phyloP scores from a whole-genome alignment of 2,329 filamentous ascomycete genomes.

The Diplodia sapinea region DNA sequence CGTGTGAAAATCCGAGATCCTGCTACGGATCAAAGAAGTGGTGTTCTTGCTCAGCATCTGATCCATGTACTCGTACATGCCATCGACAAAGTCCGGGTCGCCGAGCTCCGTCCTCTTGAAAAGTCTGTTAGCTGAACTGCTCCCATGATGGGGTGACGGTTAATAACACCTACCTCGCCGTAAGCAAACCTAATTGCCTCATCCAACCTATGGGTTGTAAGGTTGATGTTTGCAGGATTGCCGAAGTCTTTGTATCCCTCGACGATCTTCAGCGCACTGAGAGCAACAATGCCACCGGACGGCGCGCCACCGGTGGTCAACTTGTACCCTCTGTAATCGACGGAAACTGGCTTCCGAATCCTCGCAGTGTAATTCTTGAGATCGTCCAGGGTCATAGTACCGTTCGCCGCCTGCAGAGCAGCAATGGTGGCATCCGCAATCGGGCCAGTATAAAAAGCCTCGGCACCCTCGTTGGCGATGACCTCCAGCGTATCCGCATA shows the following conservation, averaged over 20 bases:
- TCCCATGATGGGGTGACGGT: too few species aligned
- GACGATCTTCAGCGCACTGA: constrained; percentile 81
- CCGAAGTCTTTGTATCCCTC: constrained; percentile 74
- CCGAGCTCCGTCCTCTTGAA: constrained; percentile 71
- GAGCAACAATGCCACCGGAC: constrained; percentile 75
- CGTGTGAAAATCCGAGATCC: constrained; percentile 75
- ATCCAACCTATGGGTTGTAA: constrained; percentile 80
- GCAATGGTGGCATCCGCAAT: constrained; percentile 76
- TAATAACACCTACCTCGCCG: constrained; percentile 52
- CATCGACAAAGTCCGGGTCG: constrained; percentile 76
- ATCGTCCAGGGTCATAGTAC: constrained; percentile 85
- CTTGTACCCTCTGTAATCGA: constrained; percentile 67
- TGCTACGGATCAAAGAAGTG: constrained; percentile 64
- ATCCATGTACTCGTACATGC: constrained; percentile 67
- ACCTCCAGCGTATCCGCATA: constrained; percentile 80
- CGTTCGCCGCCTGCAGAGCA: constrained; percentile 70
- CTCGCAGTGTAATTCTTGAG: constrained; percentile 74
- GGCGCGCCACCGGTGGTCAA: constrained; percentile 75
- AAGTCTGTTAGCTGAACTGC: not conserved
- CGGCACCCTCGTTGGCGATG: constrained; percentile 74
- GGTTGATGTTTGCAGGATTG: constrained; percentile 60
- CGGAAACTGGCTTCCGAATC: constrained; percentile 64
- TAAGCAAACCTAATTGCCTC: constrained; percentile 93
- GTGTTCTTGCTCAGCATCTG: constrained; percentile 68
- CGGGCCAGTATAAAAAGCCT: constrained; percentile 75